Base-by-base conservation (phyloP, 2,329 filamentous ascomycete genomes). In the Fusarium palustre region DNA sequence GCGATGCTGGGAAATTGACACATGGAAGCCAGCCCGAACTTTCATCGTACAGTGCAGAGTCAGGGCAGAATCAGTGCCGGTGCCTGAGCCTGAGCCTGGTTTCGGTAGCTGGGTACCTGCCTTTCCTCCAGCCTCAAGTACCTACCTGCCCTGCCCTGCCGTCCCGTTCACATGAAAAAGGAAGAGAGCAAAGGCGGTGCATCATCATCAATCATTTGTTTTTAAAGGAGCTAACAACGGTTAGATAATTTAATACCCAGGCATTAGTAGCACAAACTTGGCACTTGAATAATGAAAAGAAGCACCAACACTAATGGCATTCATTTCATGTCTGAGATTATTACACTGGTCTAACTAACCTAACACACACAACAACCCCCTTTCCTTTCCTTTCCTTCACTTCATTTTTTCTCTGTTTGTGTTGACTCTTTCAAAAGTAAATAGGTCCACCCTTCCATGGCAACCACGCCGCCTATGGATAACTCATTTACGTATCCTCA, bases 371-470 rank as follows among this genome's bases (percentile, higher is more conserved):
- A 46, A 49, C 42, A 42, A 57, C 15, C 59, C 58, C 36, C 36
- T 25, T 25, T 25, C 24, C 34, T 36, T 36, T 36, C 34, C 43
- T 52, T 64, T 64, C 31, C 31, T 36, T 33, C 25, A 20, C 63
- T 56, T 60, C 58, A 50, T 66, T 70, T 56, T 41, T 28, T 36
- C 53, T 45, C 64, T 75, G 68, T 75, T 75, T 75, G 65, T 72
- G 66, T 75, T 72, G 60, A 59, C 59, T 55, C 47, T 30, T 56
- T 46, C 25, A 59, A 68, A 68, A 64, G 69, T 74, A 73, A 73
- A 74, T 65, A 74, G 57, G 63, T 67, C 73, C 73, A 75, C 72
- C 53, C 72, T 75, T 74, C 72, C 73, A 65, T 36, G 28, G 73
- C 73, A 75, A 75, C 73, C 72, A 58, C 64, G 59, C 52, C 50